These are phyloP conservation scores for Globisporangium iwayamae DNA, from an alignment of 352 stramenopile genomes.

Conservation along the genomic window DNA sequence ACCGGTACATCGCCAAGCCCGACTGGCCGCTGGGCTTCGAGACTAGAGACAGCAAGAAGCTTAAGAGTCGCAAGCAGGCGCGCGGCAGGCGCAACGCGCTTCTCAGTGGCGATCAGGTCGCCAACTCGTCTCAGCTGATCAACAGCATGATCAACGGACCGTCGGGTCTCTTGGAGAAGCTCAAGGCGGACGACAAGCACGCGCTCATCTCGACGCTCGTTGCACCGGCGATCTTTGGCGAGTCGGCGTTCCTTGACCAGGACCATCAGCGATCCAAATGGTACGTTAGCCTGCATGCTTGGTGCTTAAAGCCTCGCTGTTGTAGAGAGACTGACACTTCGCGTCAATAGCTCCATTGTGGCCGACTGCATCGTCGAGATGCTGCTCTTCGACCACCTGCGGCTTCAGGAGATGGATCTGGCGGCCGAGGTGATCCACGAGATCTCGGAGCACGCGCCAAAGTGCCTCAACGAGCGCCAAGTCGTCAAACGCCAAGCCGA, in stretches of 20 bases:
- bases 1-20: slow-evolving; percentile 49
- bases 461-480: slow-evolving; percentile 58
- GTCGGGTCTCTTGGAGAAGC: slow-evolving; percentile 20
- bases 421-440: slow-evolving; percentile 51
- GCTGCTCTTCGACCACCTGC: slow-evolving; percentile 64
- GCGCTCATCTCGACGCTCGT: slow-evolving; percentile 41
- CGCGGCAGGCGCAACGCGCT: slow-evolving; percentile 50
- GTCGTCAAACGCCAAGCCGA: slow-evolving; percentile 43
- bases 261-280: slow-evolving; percentile 52
- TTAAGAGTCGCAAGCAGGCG: slow-evolving; percentile 43
- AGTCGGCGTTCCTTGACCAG: slow-evolving; percentile 53
- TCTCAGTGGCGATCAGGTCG: background rate
- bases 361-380: slow-evolving; percentile 70
- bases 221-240: slow-evolving; percentile 58
- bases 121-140: background rate
- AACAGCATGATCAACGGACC: slow-evolving; percentile 11
- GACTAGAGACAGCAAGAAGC: slow-evolving; percentile 17
- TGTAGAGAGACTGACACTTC: background rate
- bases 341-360: slow-evolving; percentile 34
- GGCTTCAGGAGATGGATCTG: slow-evolving; percentile 75
- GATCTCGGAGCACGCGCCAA: slow-evolving; percentile 43
- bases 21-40: slow-evolving; percentile 70
- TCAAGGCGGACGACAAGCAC: slow-evolving; percentile 33
- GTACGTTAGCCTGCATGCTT: slow-evolving; percentile 11
- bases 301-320: background rate